A percentile compares a stretch with the other conserved stretches of the same genome.
Conservation (phyloP, 2,329 filamentous ascomycete species). For the Aspergillus novofumigatus region DNA sequence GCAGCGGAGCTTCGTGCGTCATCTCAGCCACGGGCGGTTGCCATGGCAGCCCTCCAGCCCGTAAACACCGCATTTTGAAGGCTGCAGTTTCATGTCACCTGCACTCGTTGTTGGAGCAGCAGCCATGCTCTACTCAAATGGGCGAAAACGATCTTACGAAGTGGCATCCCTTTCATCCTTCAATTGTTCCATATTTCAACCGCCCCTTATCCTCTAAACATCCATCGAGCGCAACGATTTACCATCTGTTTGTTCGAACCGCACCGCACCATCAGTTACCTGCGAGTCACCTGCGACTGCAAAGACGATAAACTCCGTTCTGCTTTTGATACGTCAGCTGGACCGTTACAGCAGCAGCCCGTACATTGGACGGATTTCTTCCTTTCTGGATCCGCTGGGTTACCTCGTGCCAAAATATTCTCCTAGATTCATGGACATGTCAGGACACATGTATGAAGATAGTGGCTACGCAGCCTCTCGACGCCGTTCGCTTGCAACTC, state of each 20-base stretch:
- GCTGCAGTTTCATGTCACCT: conserved; percentile 17
- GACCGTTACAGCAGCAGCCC: conserved; percentile 12
- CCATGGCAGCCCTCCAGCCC: conserved; percentile 34
- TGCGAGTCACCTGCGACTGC: neutral
- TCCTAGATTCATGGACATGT: conserved; percentile 23
- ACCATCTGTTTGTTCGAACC: neutral
- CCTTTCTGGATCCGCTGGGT: conserved; percentile 8
- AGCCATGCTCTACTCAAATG: conserved; percentile 7
- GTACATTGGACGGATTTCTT: conserved; percentile 9
- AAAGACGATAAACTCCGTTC: conserved; percentile 1
- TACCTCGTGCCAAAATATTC: conserved; percentile 19
- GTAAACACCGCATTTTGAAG: conserved; percentile 29
- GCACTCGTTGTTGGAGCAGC: conserved; percentile 12
- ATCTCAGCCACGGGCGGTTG: conserved; percentile 24
- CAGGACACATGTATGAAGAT: conserved; percentile 35
- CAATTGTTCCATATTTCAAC: conserved; percentile 7
- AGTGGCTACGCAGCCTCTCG: conserved; percentile 54
- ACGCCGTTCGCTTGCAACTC: conserved; percentile 50
- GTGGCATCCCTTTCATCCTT: conserved; percentile 15
- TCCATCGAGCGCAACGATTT: neutral
- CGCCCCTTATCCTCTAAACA: neutral
- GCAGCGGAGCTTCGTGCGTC: conserved; percentile 11
- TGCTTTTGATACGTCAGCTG: conserved; percentile 9
- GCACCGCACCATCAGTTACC: neutral
- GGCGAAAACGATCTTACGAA: conserved; percentile 8